Percentiles rank a stretch among this genome's conserved stretches.
These are phyloP conservation scores for Fagopyrum homotropicum DNA, from an alignment of 148 eudicot genomes.

Conservation along the genomic window DNA sequence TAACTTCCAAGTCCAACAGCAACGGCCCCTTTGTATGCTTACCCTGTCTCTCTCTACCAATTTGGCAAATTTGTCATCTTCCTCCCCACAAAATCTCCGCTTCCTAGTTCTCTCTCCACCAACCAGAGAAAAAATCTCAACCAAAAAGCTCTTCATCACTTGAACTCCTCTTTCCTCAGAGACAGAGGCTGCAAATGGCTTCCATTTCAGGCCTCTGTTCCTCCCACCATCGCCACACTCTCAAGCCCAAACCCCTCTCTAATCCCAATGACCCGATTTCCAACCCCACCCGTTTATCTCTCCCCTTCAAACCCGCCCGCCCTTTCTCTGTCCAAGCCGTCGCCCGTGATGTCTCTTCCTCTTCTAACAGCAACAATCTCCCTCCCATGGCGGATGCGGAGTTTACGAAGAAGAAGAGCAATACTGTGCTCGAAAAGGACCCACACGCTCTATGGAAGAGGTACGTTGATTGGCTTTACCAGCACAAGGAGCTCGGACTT, in stretches of 20 bases:
- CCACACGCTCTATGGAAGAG: constrained; percentile 59
- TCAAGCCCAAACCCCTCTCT: constrained; percentile 18
- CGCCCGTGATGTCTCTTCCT: constrained; percentile 31
- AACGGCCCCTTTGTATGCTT: neutral
- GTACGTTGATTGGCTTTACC: constrained; percentile 88
- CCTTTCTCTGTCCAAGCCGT: constrained; percentile 21
- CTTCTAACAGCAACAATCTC: constrained; percentile 11
- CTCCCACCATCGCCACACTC: constrained; percentile 32
- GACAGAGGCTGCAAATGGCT: constrained; percentile 25
- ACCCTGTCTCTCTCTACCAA: neutral
- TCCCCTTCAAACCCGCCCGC: constrained; percentile 16
- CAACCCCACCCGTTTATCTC: constrained; percentile 19
- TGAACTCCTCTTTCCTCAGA: neutral
- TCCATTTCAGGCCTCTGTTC: constrained; percentile 50
- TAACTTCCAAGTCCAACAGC: neutral
- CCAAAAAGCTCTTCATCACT: neutral
- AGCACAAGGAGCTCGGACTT: constrained; percentile 87
- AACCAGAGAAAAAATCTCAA: neutral
- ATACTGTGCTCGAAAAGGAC: constrained; percentile 35
- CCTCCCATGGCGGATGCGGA: constrained; percentile 13
- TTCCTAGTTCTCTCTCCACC: neutral
- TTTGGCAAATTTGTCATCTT: constrained; percentile 1
- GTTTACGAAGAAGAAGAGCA: constrained; percentile 19
- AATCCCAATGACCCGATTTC: constrained; percentile 16
- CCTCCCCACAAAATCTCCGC: neutral